Base-by-base conservation (phyloP, 345 rosid species). In the Aethionema arabicum region DNA sequence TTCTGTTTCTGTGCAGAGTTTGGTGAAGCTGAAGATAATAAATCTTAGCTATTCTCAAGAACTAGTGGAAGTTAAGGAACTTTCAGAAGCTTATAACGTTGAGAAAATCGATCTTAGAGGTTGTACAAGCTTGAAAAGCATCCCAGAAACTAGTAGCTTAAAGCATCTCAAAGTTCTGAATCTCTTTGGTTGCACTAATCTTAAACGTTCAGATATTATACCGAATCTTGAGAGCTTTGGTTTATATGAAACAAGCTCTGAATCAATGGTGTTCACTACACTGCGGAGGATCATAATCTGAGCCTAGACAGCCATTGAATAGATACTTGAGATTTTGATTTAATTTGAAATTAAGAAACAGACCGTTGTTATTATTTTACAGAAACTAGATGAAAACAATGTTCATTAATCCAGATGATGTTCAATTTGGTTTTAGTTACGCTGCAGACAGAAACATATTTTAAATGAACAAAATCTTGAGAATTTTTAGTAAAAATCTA, bases 101-200 rank as follows among this genome's bases (percentile, higher is more conserved):
- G 72, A 68, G 48, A 0, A 21, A 10, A 68, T 68, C 21, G 9
- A 59, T 30, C 60, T 68, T 52, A 39, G 36, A 52, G 72, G 66
- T 11, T 68, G 66, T 35, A 43, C 7, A 12, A 59, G 54, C n/a
- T 44, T 68, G 47, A 6, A 52, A 38, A 60, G 48, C 40, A 35
- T 68, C 5, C 72, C 66, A 10, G 2, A 36, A 4, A 68, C 29
- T 52, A 15, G 32, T 43, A 32, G 12, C 12, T 38, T 51, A 51
- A 50, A 42, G 53, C 41, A 41, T 67, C 12, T 59, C 27, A n/a
- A 42, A 42, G 31, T 21, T 43, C 13, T 67, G 7, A 51, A 67
- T 16, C 52, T 67, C 14, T 67, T 39, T 11, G 47, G 53, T 33
- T 67, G 66, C 59, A 27, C 45, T 0, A 13, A 8, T 14, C 27